A percentile compares a stretch with the other conserved stretches of the same genome.
Conservation (phyloP, 176 grass and related monocot species). For the Chloris gayana region DNA sequence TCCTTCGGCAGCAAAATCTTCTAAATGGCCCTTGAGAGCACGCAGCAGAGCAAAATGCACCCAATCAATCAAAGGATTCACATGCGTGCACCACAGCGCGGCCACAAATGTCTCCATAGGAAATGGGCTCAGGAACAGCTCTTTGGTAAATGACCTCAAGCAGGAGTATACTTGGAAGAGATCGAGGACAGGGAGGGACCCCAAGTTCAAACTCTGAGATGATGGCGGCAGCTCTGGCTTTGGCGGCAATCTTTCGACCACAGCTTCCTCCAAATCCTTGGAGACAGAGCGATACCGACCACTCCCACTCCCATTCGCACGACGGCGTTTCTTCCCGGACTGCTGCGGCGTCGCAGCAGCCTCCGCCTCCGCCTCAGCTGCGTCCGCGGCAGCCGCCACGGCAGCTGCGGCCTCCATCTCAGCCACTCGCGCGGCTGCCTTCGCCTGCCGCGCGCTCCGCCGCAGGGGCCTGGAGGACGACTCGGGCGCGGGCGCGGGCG, state of each 20-base stretch:
- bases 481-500: neutral
- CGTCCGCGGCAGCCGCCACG: constrained; percentile 42
- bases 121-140: constrained; percentile 83
- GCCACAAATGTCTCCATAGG: constrained; percentile 65
- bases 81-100: constrained; percentile 41
- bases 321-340: constrained; percentile 35
- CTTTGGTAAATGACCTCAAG: constrained; percentile 80
- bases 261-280: constrained; percentile 44
- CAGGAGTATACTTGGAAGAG: constrained; percentile 88
- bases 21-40: constrained; percentile 77
- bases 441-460: constrained; percentile 75
- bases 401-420: constrained; percentile 48
- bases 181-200: constrained; percentile 67
- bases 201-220: constrained; percentile 64
- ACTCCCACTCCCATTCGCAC: constrained; percentile 10
- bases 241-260: constrained; percentile 9
- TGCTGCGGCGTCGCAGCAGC: constrained; percentile 20
- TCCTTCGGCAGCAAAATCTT: constrained; percentile 73
- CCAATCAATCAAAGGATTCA: constrained; percentile 84
- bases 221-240: constrained; percentile 79
- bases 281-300: constrained; percentile 35
- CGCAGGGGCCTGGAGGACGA: constrained; percentile 50
- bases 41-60: constrained; percentile 83
- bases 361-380: neutral
- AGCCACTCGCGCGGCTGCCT: constrained; percentile 33